Base-by-base conservation (phyloP, 176 grass and related monocot species). In the Ampelocalamus luodianensis region DNA sequence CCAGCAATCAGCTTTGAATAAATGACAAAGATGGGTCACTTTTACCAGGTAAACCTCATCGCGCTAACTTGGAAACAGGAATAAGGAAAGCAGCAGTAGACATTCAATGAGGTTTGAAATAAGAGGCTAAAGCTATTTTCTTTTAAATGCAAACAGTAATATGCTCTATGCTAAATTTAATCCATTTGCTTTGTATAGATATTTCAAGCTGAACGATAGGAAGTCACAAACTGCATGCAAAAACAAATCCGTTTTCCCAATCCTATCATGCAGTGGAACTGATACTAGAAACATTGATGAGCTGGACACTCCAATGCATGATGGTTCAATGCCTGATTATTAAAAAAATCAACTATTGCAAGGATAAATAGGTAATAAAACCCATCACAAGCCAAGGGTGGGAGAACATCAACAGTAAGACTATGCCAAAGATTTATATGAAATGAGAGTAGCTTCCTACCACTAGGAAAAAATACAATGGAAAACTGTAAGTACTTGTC, bases 301-400 rank as follows among this genome's bases (percentile, higher is more conserved):
- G 40, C 26, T 69, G 62, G 32, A 14, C 20, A 87, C 24, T 85
- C 51, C 81, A 24, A 75, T 59, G 26, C 48, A 68, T 76, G 39
- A 43, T 26, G 6, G 39, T 77, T 77, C 24, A 74, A 20, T 55
- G 4, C 17, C 72, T 36, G 5, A 13, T 36, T 75, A 58, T 51
- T 7, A 18, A 45, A 67, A 9, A 45, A 6, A 70, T 62, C 22
- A 38, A 61, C 32, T 70, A 63, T 26, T 8, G n/a, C 6, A 61
- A 38, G 53, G 27, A 75, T 44, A 74, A 74, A 67, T 69, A 14
- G 24, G 81, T 20, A 71, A 78, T 68, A 60, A 62, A 82, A 68
- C 27, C 4, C 5, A 69, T 76, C 40, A 68, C 26, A 38, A 79
- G 66, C 4, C 12, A 77, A 63, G 37, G 17, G 5, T 10, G 48